Conservation (phyloP, 176 grass and related monocot species). For the Chrysopogon serrulatus region DNA sequence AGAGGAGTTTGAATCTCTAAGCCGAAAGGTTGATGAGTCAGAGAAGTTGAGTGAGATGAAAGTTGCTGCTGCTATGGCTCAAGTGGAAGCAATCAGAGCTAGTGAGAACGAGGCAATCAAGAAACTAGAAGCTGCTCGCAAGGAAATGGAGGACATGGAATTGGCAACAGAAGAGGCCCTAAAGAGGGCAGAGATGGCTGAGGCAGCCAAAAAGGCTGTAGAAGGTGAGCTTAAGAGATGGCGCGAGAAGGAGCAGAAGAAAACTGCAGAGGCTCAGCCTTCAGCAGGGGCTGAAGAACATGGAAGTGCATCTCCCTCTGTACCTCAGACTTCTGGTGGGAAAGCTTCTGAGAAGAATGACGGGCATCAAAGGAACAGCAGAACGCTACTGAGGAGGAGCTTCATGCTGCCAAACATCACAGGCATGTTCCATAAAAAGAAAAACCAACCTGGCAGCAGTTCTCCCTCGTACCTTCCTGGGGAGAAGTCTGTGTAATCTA, state of each 20-base stretch:
- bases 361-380: constrained; percentile 40
- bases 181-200: constrained; percentile 90
- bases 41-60: constrained; percentile 94
- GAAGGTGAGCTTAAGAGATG: constrained; percentile 90
- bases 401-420: constrained; percentile 67
- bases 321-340: constrained; percentile 26
- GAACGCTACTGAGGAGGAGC: constrained; percentile 49
- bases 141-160: constrained; percentile 95
- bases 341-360: constrained; percentile 47
- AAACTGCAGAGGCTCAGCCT: constrained; percentile 50
- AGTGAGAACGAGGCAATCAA: constrained; percentile 86
- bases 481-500: constrained; percentile 56
- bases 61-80: constrained; percentile 83
- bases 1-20: constrained; percentile 81
- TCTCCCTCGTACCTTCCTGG: constrained; percentile 58
- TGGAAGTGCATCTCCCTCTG: constrained; percentile 19
- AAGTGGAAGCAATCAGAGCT: constrained; percentile 84
- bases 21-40: constrained; percentile 79
- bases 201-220: constrained; percentile 86
- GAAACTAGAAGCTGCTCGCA: constrained; percentile 64
- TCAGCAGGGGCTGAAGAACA: constrained; percentile 41
- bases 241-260: constrained; percentile 84
- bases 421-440: constrained; percentile 79
- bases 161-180: constrained; percentile 78
- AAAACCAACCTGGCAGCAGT: constrained; percentile 42